These are phyloP conservation scores for Cyclocybe aegerita DNA, from an alignment of 768 basidiomycete genomes.

Conservation along the genomic window DNA sequence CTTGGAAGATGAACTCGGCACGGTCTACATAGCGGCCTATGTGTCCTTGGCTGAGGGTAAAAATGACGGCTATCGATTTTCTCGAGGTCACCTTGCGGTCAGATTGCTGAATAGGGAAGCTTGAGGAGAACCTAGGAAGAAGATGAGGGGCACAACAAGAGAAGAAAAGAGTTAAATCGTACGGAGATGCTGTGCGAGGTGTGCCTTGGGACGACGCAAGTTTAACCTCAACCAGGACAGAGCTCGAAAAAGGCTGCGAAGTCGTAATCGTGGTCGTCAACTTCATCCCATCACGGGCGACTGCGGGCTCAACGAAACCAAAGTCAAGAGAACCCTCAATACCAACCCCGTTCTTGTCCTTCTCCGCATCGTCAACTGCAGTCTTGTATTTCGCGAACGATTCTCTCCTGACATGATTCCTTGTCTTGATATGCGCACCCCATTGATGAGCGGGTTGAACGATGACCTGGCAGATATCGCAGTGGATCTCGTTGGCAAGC, in stretches of 20 bases:
- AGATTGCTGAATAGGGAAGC: constrained; percentile 6
- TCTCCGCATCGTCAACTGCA: background rate
- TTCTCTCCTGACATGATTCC: background rate
- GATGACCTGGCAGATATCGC: background rate
- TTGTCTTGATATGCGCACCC: background rate
- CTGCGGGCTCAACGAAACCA: constrained; percentile 5
- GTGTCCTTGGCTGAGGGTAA: constrained; percentile 33
- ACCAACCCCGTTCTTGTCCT: constrained; percentile 1
- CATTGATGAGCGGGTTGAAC: background rate
- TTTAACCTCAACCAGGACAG: constrained; percentile 22
- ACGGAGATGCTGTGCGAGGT: constrained; percentile 19
- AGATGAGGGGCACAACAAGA: background rate
- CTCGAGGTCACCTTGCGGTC: constrained; percentile 21
- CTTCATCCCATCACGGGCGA: constrained; percentile 23
- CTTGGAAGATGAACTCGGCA: constrained; percentile 52
- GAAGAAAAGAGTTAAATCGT: constrained; percentile 7
- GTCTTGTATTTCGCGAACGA: background rate
- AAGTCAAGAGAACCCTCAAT: background rate
- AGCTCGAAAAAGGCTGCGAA: constrained; percentile 27
- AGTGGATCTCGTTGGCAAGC: background rate
- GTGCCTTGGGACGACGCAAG: constrained; percentile 32
- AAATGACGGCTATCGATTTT: constrained; percentile 23
- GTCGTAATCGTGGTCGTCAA: constrained; percentile 23
- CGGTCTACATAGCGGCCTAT: constrained; percentile 54
- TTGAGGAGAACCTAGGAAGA: constrained; percentile 9